Base-by-base conservation (phyloP, 345 rosid species). In the Eucalyptus tenuipes region DNA sequence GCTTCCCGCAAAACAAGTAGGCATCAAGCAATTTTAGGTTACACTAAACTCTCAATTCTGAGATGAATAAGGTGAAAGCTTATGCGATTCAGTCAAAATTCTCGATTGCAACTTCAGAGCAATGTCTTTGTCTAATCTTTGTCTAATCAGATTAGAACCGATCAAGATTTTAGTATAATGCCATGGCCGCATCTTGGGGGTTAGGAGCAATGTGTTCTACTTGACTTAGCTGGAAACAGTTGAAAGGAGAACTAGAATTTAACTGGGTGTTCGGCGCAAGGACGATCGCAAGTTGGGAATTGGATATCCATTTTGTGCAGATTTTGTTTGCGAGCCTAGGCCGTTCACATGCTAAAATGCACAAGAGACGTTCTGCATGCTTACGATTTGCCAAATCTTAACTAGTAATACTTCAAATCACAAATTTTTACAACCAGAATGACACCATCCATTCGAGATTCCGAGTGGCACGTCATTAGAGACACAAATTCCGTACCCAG, bases 11-110 rank as follows among this genome's bases (percentile, higher is more conserved):
- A 18, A 37, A 18, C 15, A 71, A 5, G 27, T 22, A 24, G 45
- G 27, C 47, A 71, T 71, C 27, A 37, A 18, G 27, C 82, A 37
- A 71, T 37, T 0, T 18, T 33, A 68, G 0, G 40, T 64, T 0
- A 11, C 40, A 16, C 40, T 0, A 1, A 68, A 31, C 24, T 68
- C 80, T 68, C 42, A 68, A 68, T 68, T 68, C 4, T 0, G 42
- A 68, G 80, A 33, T 2, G 6, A 33, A 16, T 31, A 31, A 31
- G 44, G 80, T 33, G 24, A 33, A 3, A 71, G 27, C 44, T 18
- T 10, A 71, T 3, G 45, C 0, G 13, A 1, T 68, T 18, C 1
- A 15, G 80, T 13, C 0, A 1, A 71, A 5, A 37, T 71, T 37
- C 27, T 71, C 7, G 0, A 33, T 37, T 71, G 45, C 81, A 71